phyloP scores from a whole-genome alignment of 345 rosid genomes.

The Cochlearia excelsa region DNA sequence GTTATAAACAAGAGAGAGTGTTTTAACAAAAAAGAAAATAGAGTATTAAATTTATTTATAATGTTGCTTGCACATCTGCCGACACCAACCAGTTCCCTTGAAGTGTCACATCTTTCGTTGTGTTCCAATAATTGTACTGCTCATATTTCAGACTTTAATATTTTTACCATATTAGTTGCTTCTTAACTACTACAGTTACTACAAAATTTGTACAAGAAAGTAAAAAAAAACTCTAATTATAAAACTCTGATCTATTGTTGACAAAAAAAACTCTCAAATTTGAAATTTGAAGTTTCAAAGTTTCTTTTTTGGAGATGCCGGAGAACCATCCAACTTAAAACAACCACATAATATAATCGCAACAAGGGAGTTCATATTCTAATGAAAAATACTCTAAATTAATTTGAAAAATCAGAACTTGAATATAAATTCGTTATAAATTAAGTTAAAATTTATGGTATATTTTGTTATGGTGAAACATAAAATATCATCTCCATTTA shows the following conservation, averaged over 20 bases:
- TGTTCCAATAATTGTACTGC: slow-evolving; percentile 32
- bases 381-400: too few species aligned
- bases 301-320: too few species aligned
- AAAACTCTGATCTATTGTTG: background rate
- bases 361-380: too few species aligned
- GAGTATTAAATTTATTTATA: slow-evolving; percentile 6
- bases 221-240: slow-evolving; percentile 5
- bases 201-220: background rate
- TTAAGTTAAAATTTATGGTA: slow-evolving; percentile 9
- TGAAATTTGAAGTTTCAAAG: background rate
- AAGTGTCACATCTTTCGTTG: slow-evolving; percentile 34
- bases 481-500: slow-evolving; percentile 37
- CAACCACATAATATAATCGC: too few species aligned
- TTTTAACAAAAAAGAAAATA: background rate
- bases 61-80: slow-evolving; percentile 31
- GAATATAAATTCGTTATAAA: too few species aligned
- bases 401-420: too few species aligned
- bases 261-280: too few species aligned
- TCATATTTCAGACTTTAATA: slow-evolving; percentile 24
- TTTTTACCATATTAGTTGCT: slow-evolving; percentile 6
- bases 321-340: too few species aligned
- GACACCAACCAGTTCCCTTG: slow-evolving; percentile 38
- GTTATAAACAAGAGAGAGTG: background rate
- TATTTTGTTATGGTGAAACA: slow-evolving; percentile 17
- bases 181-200: slow-evolving; percentile 28